Percentiles rank a stretch among this genome's conserved stretches.
These are phyloP conservation scores for Stachybotrys chlorohalonatus DNA, from an alignment of 2,329 filamentous ascomycete species.

Conservation along the genomic window DNA sequence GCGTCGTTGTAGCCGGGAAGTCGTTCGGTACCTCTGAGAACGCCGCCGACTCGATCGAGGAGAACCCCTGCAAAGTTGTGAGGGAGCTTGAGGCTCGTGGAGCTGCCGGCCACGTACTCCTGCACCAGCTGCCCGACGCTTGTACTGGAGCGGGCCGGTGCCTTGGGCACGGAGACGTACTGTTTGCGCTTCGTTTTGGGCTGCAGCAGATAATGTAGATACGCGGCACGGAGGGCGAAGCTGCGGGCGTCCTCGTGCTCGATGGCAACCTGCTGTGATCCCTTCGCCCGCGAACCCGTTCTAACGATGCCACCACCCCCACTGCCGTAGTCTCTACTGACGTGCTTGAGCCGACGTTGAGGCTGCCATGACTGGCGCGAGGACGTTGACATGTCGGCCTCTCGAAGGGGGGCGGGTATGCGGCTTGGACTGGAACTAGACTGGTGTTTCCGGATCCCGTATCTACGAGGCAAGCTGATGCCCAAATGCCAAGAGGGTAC, in stretches of 20 bases:
- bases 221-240: constrained; percentile 83
- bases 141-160: constrained; percentile 51
- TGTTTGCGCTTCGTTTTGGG: constrained; percentile 84
- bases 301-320: constrained; percentile 14
- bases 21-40: constrained; percentile 72
- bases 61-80: constrained; percentile 43
- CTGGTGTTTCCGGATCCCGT: constrained; percentile 1
- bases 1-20: constrained; percentile 85
- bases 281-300: constrained; percentile 35
- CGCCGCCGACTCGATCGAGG: constrained; percentile 68
- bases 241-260: constrained; percentile 78
- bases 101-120: constrained; percentile 58
- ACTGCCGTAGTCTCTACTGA: constrained; percentile 31
- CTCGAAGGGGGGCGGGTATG: constrained; percentile 3
- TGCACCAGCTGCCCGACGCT: constrained; percentile 81
- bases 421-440: background rate
- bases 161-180: constrained; percentile 60
- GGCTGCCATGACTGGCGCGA: constrained; percentile 38
- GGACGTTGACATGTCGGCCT: constrained; percentile 20
- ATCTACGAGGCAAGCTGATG: constrained; percentile 19
- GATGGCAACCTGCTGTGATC: constrained; percentile 30
- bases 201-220: constrained; percentile 86
- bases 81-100: constrained; percentile 45
- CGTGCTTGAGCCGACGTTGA: constrained; percentile 33
- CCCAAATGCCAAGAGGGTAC: constrained; percentile 14